Percentiles rank a stretch among this genome's conserved stretches.
These are phyloP conservation scores for Chaetomiaceae sp. DNA, from an alignment of 2,329 filamentous ascomycete genomes.

Conservation along the genomic window DNA sequence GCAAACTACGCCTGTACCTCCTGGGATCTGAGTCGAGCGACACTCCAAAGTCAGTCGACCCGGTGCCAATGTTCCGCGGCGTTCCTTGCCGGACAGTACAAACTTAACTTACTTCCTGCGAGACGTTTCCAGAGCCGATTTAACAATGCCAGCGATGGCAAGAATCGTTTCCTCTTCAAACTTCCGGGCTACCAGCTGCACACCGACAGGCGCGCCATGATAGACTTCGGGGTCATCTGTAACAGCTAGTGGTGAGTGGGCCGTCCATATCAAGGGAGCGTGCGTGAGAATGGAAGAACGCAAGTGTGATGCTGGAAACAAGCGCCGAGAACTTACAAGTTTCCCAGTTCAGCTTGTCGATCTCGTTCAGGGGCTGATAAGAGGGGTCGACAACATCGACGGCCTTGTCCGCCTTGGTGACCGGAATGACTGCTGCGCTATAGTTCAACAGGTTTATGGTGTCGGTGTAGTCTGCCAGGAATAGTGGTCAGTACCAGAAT, in stretches of 20 bases:
- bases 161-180: constrained; percentile 49
- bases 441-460: constrained; percentile 52
- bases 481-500: no score
- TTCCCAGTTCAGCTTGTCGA: constrained; percentile 41
- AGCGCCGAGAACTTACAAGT: constrained; percentile 40
- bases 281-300: no score
- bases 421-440: constrained; percentile 48
- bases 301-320: no score
- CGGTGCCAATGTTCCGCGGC: no score
- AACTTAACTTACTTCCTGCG: not conserved
- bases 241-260: not conserved
- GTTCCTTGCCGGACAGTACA: no score
- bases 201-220: constrained; percentile 43
- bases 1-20: no score
- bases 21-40: no score
- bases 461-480: not conserved
- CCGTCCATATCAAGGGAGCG: not conserved
- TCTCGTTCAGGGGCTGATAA: constrained; percentile 37
- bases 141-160: constrained; percentile 36
- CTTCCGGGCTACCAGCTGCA: constrained; percentile 46
- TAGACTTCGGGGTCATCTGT: constrained; percentile 46
- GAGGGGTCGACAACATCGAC: constrained; percentile 41
- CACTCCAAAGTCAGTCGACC: no score
- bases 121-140: constrained; percentile 20
- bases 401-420: constrained; percentile 48